These are phyloP conservation scores for Ambrosia trifida DNA, from an alignment of 129 eudicot genomes.

Conservation along the genomic window DNA sequence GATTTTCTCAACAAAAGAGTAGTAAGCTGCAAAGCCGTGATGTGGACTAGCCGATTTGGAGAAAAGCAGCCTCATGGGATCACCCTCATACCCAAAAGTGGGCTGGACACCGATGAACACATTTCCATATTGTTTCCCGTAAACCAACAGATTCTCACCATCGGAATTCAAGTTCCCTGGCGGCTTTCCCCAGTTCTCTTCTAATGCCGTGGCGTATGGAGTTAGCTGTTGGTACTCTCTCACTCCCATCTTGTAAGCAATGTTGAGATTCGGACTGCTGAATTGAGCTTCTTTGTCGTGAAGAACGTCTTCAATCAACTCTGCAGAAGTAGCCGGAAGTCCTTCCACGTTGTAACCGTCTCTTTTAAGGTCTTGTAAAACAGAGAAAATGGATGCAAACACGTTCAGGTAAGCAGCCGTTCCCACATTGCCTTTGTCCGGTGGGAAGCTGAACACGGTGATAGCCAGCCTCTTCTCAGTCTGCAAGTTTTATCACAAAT, in stretches of 20 bases:
- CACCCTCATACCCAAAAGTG: conserved; percentile 98
- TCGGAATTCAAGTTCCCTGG: conserved; percentile 98
- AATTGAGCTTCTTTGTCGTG: conserved; percentile 99
- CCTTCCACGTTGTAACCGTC: conserved; percentile 92
- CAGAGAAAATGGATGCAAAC: conserved; percentile 88
- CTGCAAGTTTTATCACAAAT: conserved; percentile 41
- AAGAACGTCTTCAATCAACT: conserved; percentile 84
- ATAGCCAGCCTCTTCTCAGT: conserved; percentile 90
- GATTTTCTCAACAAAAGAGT: conserved; percentile 89
- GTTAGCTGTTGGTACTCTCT: conserved; percentile 86
- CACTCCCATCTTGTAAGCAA: conserved; percentile 90
- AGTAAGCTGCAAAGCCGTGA: conserved; percentile 98
- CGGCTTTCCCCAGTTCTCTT: conserved; percentile 99
- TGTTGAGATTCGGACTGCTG: conserved; percentile 92
- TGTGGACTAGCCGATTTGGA: conserved; percentile 98
- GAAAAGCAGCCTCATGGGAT: conserved; percentile 96
- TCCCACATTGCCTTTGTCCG: conserved; percentile 99
- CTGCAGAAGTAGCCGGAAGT: conserved; percentile 81
- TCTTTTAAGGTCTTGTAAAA: conserved; percentile 66
- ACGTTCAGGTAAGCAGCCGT: conserved; percentile 97
- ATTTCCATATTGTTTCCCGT: conserved; percentile 89
- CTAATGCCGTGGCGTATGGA: conserved; percentile 72
- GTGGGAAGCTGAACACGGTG: conserved; percentile 98
- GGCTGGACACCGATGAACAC: conserved; percentile 99
- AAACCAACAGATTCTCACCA: conserved; percentile 94